A percentile compares a stretch with the other conserved stretches of the same genome.
phyloP scores from a whole-genome alignment of 2,329 filamentous ascomycete species.

The Thelonectria olida region DNA sequence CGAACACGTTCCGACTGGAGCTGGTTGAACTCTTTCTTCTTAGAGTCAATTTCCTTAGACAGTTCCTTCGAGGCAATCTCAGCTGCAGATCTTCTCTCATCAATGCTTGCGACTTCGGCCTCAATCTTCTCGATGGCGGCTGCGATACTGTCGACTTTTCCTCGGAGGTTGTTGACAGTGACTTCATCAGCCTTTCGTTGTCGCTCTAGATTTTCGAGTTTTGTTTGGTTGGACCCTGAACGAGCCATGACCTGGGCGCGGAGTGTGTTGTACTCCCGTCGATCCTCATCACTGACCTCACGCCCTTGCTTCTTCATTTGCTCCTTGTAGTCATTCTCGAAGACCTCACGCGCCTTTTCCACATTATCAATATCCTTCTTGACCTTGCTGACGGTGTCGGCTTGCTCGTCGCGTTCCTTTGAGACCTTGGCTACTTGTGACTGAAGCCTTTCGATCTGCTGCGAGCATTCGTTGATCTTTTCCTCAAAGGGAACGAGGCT shows the following conservation, averaged over 20 bases:
- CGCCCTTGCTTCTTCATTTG: conserved; percentile 87
- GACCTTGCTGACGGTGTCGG: conserved; percentile 73
- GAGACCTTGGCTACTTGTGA: conserved; percentile 74
- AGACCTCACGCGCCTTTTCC: conserved; percentile 89
- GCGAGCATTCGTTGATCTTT: conserved; percentile 83
- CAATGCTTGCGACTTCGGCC: conserved; percentile 73
- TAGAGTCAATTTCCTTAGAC: conserved; percentile 80
- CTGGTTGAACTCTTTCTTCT: conserved; percentile 91
- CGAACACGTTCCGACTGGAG: conserved; percentile 85
- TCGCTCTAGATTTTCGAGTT: conserved; percentile 85
- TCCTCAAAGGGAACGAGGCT: conserved; percentile 89
- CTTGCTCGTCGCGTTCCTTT: conserved; percentile 80
- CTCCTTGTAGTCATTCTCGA: conserved; percentile 87
- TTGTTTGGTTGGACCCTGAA: conserved; percentile 81
- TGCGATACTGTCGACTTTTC: conserved; percentile 83
- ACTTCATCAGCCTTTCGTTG: conserved; percentile 93
- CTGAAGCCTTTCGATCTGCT: conserved; percentile 74
- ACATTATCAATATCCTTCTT: conserved; percentile 84
- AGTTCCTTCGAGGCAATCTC: conserved; percentile 72
- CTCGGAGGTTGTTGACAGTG: conserved; percentile 87
- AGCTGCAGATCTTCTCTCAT: conserved; percentile 72
- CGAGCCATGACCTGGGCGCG: conserved; percentile 86
- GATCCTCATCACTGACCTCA: conserved; percentile 84
- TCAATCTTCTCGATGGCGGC: conserved; percentile 79
- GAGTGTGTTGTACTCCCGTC: conserved; percentile 88